Evolutionary conservation across 2,329 filamentous ascomycete genomes (phyloP).

Genomic region (Xylaria sp.): DNA sequence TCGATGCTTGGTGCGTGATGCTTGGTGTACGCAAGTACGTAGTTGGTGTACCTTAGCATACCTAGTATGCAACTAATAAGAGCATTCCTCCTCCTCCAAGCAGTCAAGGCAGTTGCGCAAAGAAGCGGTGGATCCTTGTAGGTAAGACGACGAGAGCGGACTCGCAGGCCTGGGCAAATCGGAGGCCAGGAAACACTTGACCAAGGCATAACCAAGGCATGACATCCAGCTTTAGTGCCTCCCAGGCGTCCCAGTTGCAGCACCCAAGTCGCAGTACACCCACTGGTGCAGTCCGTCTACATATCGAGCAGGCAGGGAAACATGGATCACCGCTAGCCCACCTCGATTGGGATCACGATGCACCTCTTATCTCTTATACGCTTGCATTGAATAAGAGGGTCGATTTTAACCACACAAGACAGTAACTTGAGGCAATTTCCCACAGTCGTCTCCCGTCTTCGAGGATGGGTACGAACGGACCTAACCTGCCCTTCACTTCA

Average conservation of each 20-base stretch:
- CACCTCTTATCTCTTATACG: conserved; percentile 32
- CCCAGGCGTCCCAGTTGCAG: conserved; percentile 31
- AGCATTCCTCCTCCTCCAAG: conserved; percentile 31
- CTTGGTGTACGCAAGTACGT: not conserved
- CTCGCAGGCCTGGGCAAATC: conserved; percentile 38
- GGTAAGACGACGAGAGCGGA: conserved; percentile 38
- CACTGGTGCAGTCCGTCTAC: conserved; percentile 19
- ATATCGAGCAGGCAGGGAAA: conserved; percentile 7
- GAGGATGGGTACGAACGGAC: conserved; percentile 1
- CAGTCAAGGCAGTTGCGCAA: conserved; percentile 28
- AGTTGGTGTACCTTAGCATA: too few relatives aligned
- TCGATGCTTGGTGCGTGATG: conserved; percentile 13
- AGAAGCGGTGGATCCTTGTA: conserved; percentile 45
- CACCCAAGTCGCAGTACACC: conserved; percentile 29
- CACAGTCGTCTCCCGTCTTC: conserved; percentile 14
- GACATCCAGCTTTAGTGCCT: conserved; percentile 33
- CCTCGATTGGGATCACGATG: conserved; percentile 24
- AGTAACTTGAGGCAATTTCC: conserved; percentile 4
- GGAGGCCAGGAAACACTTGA: conserved; percentile 29
- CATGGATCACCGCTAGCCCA: conserved; percentile 19
- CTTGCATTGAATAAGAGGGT: conserved; percentile 29
- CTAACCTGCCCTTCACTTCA: conserved; percentile 8
- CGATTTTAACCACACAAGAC: conserved; percentile 12
- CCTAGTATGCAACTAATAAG: conserved; percentile 37
- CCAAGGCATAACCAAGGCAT: conserved; percentile 37